Evolutionary conservation across 2,329 filamentous ascomycete species (phyloP), one percentile per base, ranked within the genome.

Genomic region (Neonectria punicea): DNA sequence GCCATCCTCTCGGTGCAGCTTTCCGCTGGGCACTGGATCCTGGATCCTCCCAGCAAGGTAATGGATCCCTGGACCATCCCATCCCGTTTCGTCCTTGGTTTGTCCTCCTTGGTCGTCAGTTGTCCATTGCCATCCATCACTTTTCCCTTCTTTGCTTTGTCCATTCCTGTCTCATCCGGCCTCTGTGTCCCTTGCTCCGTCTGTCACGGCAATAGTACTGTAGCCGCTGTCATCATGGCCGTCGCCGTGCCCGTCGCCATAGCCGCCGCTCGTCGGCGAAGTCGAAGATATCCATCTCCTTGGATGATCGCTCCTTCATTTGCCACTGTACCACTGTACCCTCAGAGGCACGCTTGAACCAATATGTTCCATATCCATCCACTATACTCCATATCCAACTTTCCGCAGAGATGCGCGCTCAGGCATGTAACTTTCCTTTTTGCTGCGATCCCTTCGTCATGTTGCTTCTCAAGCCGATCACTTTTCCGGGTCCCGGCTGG

Each of bases 1-100:
- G 54, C 69, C 66, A 28, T 67, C 65, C 69, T 67, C 65, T 74
- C 66, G 68, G 71, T 72, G 65, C 68, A 68, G 56, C 63, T 69
- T 68, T 61, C 61, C 57, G 57, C 59, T 63, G 59, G 57, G n/a
- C n/a, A 9, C 39, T 39, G 25, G 25, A 25, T 6, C 25, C 5
- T 25, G 34, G 34, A 50, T 22, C 25, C 61, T 44, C 60, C 64
- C 67, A 63, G 44, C 39, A 41, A 46, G 47, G 32, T 49, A 49
- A 59, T 55, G 50, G 53, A 58, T 47, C 65, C 65, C 61, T 66
- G 50, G 63, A 28, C 63, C 63, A 62, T 68, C 63, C 50, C 25
- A 53, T 50, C 53, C 57, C 41, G 39, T 58, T 66, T 60, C 43
- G 32, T 44, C 30, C 28, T 32, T n/a, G 43, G 49, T 36, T 22